Base-by-base conservation (phyloP, 805 yeast species). In the Lipomyces yamanashiensis region DNA sequence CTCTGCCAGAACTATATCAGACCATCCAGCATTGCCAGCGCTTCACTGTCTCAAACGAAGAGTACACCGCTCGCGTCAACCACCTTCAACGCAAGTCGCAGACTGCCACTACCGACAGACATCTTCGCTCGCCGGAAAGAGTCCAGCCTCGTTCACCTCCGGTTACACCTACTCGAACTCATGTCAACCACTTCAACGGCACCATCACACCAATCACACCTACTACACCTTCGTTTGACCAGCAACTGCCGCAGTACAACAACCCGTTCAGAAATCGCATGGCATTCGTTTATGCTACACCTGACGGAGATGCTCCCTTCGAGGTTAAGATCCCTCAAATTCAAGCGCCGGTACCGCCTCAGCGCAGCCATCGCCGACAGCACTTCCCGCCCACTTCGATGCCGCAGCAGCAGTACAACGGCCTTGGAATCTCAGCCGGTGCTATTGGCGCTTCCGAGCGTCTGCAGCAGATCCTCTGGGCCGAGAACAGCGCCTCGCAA, bases 1-100 rank as follows among this genome's bases (percentile, higher is more conserved):
- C 74, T 1, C 45, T 71, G 21, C 37, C 59, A 15, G 73, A 71
- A 51, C 64, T 71, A n/a, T 49, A 62, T 23, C 21, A 37, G 15
- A 33, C 57, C 12, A 64, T 71, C 41, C 15, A 40, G 9, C 54
- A 49, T 17, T 70, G 73, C 41, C 41, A 58, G 17, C 54, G 59
- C 15, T 61, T 71, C 41, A 70, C 73, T 7, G 60, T 64, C 43
- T 54, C 63, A 37, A 21, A 13, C 33, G 66, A 54, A n/a, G 68
- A 64, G 45, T 59, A 43, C 39, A 44, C 48, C 13, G 54, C 54
- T 19, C 63, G 63, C 37, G 50, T 52, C 37, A 45, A 17, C 21
- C n/a, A 21, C 13, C 41, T 39, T 51, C 50, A 58, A 34, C 23
- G 23, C 28, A 28, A 28, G 28, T 28, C 28, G 28, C 28, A 28